Evolutionary conservation across 352 stramenopile genomes (phyloP).

Genomic region (Blastocystis sp.): DNA sequence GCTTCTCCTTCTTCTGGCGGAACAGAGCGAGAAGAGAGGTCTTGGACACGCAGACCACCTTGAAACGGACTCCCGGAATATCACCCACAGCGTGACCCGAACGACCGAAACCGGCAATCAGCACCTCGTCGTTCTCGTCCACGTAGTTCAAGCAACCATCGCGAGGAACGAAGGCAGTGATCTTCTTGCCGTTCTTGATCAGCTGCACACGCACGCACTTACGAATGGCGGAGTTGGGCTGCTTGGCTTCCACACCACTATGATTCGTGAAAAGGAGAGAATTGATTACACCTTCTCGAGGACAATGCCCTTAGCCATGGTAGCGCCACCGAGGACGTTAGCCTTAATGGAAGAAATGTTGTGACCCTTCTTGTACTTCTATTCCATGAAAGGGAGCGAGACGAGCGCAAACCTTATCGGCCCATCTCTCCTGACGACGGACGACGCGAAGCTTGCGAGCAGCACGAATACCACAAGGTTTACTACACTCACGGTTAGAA

Average conservation of each 20-base stretch:
- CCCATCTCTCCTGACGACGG: constrained; percentile 94
- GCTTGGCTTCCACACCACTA: constrained; percentile 99
- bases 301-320: constrained; percentile 99
- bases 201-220: constrained; percentile 99
- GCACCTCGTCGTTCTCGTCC: constrained; percentile 90
- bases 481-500: constrained; percentile 80
- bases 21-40: constrained; percentile 94
- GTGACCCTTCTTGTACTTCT: constrained; percentile 99
- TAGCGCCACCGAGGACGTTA: constrained; percentile 96
- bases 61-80: constrained; percentile 99
- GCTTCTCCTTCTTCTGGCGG: constrained; percentile 99
- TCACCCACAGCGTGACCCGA: constrained; percentile 98
- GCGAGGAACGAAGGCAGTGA: constrained; percentile 98
- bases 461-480: constrained; percentile 97
- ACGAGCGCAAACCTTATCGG: constrained; percentile 83
- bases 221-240: constrained; percentile 99
- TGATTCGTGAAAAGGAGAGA: neutral
- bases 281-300: constrained; percentile 96
- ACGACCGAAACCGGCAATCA: constrained; percentile 99
- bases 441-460: constrained; percentile 98
- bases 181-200: constrained; percentile 99
- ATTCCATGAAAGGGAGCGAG: constrained; percentile 74
- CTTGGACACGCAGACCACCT: constrained; percentile 81
- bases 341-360: constrained; percentile 99
- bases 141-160: constrained; percentile 99